Evolutionary conservation across 2,329 filamentous ascomycete genomes (phyloP).

Genomic region (Pseudopyrenochaeta lycopersici): DNA sequence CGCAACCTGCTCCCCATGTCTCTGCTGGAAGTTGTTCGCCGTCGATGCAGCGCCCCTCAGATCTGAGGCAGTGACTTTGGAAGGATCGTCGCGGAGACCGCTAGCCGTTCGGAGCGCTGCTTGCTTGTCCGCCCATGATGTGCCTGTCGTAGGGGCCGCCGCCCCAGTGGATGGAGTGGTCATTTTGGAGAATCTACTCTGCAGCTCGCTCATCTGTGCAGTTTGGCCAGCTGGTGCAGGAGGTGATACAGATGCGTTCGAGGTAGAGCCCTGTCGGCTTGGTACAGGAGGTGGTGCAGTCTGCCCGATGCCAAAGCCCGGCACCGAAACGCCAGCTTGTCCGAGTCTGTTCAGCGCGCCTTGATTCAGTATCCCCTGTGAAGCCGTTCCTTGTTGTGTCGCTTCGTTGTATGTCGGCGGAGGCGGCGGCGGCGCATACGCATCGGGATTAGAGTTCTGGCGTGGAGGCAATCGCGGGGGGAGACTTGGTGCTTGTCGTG

Average conservation of each 20-base stretch:
- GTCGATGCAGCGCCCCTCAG: slow-evolving; percentile 67
- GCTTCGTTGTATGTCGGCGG: slow-evolving; percentile 60
- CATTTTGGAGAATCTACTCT: slow-evolving; percentile 67
- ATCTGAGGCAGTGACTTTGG: slow-evolving; percentile 68
- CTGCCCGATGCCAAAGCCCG: slow-evolving; percentile 75
- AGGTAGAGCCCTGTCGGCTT: slow-evolving; percentile 34
- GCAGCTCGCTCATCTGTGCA: slow-evolving; percentile 70
- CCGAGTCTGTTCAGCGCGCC: slow-evolving; percentile 73
- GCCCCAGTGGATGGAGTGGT: slow-evolving; percentile 44
- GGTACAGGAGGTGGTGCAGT: slow-evolving; percentile 44
- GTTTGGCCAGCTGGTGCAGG: slow-evolving; percentile 26
- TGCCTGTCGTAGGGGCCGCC: slow-evolving; percentile 57
- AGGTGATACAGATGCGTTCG: slow-evolving; percentile 28
- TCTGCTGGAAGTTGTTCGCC: slow-evolving; percentile 73
- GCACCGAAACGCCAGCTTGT: slow-evolving; percentile 79
- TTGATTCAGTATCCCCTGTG: slow-evolving; percentile 60
- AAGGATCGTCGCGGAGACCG: slow-evolving; percentile 68
- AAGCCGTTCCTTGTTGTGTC: slow-evolving; percentile 34
- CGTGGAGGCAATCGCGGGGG: slow-evolving; percentile 78
- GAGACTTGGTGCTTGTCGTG: slow-evolving; percentile 62
- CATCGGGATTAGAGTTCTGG: slow-evolving; percentile 62
- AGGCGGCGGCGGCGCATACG: slow-evolving; percentile 54
- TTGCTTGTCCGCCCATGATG: slow-evolving; percentile 70
- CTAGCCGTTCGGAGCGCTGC: slow-evolving; percentile 69
- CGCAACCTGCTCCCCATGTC: slow-evolving; percentile 73